Evolutionary conservation across 257 asterid species (phyloP).

Genomic region (Solanum bulbocastanum): DNA sequence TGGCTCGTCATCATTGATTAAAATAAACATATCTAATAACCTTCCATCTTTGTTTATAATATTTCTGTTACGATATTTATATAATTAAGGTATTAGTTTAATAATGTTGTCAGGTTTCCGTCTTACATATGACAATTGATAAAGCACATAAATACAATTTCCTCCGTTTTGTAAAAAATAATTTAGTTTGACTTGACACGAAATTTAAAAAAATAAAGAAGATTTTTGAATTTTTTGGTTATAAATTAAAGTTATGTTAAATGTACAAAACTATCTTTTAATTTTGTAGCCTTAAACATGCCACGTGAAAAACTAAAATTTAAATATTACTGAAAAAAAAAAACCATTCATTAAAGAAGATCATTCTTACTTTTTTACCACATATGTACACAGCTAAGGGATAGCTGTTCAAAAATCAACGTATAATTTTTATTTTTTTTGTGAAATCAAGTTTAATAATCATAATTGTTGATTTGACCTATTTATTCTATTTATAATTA

Average conservation of each 20-base stretch:
- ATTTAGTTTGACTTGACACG: no score
- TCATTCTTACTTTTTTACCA: neutral
- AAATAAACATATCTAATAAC: neutral
- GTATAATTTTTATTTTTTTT: neutral
- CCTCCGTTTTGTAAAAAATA: no score
- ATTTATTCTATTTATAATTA: neutral
- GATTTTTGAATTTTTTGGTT: no score
- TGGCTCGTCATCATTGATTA: slow-evolving; percentile 45
- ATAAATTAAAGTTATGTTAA: no score
- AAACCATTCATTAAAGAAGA: accelerated
- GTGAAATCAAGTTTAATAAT: neutral
- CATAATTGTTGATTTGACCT: neutral
- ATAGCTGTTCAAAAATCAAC: neutral
- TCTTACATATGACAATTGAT: neutral
- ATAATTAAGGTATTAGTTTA: neutral
- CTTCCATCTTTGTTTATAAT: slow-evolving; percentile 2
- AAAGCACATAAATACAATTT: neutral
- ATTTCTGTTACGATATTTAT: neutral
- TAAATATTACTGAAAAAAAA: no score
- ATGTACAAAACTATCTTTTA: no score
- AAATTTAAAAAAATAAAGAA: no score
- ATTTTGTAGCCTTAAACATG: accelerated
- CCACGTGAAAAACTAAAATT: accelerated
- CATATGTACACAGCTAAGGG: neutral
- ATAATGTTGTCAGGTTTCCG: neutral